Base-by-base conservation (phyloP, 345 rosid genomes). In the Camelina sativa region DNA sequence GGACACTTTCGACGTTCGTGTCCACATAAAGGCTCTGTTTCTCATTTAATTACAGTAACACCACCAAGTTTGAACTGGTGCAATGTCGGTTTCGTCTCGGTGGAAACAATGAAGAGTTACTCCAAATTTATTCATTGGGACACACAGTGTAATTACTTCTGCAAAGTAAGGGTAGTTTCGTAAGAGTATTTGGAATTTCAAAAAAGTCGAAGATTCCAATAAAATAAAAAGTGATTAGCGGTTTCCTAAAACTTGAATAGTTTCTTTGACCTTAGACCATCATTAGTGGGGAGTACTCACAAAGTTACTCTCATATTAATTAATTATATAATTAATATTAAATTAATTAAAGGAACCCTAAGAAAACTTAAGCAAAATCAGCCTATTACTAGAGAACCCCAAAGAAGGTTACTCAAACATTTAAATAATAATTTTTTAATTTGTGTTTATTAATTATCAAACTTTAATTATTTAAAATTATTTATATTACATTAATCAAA, bases 191-290 rank as follows among this genome's bases (percentile, higher is more conserved):
- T 23, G 20, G 47, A 68, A 68, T 68, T 76, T 76, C 54, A 67
- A 76, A 76, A 67, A 69, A 68, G 56, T 30, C 7, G 48, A 55
- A 68, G 74, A 76, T 67, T 61, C 47, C 74, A 16, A 67, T 51
- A 25, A 43, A 35, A 52, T 10, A 28, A 46, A 25, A 44, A 34
- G 15, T 17, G 40, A 23, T n/a, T 7, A n/a, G 69, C 76, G 64
- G 74, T 68, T 76, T 76, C 2, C 2, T 7, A 1, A 34, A 34
- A 53, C 10, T 55, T 58, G 52, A 75, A 66, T 59, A 38, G 46
- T 15, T 61, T 50, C 68, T 75, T 75, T 75, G 74, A 75, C 79
- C 79, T 67, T n/a, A n/a, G n/a, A n/a, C n/a, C n/a, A n/a, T n/a
- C n/a, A n/a, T n/a, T n/a, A n/a, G n/a, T n/a, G n/a, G n/a, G n/a